Conservation (phyloP, 2,329 filamentous ascomycete species). For the Periconia sp. region DNA sequence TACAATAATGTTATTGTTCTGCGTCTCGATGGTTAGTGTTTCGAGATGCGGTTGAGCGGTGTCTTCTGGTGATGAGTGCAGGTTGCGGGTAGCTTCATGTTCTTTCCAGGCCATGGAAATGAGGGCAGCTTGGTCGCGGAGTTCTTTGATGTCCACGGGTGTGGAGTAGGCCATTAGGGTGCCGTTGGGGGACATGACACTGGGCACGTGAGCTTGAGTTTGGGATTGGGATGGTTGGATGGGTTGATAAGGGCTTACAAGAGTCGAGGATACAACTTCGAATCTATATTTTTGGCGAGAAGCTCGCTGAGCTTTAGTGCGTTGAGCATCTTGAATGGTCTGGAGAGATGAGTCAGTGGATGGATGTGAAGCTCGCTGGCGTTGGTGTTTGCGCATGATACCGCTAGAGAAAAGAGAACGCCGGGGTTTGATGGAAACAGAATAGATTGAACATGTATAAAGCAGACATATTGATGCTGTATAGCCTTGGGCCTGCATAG, state of each 20-base stretch:
- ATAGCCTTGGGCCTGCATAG: no score
- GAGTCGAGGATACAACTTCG: slow-evolving; percentile 50
- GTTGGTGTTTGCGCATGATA: background rate
- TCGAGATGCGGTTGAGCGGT: slow-evolving; percentile 35
- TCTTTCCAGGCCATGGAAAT: slow-evolving; percentile 59
- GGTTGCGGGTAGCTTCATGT: slow-evolving; percentile 22
- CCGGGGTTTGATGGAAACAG: background rate
- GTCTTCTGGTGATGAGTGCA: background rate
- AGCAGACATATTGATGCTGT: no score
- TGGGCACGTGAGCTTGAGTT: slow-evolving; percentile 24
- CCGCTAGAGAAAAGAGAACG: background rate
- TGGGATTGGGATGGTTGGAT: background rate
- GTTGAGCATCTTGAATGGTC: slow-evolving; percentile 47
- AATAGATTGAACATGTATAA: no score
- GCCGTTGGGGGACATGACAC: slow-evolving; percentile 59
- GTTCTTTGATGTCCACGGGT: slow-evolving; percentile 55
- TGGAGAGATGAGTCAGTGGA: slow-evolving; percentile 2
- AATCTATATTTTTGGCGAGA: slow-evolving; percentile 51
- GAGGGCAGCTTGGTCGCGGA: slow-evolving; percentile 57
- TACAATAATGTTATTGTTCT: slow-evolving; percentile 54
- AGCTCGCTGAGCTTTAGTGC: slow-evolving; percentile 51
- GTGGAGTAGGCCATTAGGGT: slow-evolving; percentile 57
- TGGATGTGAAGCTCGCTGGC: no score
- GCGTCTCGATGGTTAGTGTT: slow-evolving; percentile 55
- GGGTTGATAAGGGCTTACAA: slow-evolving; percentile 30